Evolutionary conservation across 2,329 filamentous ascomycete genomes (phyloP), one percentile per base, ranked within the genome.

Genomic region (Ascochyta fabae): DNA sequence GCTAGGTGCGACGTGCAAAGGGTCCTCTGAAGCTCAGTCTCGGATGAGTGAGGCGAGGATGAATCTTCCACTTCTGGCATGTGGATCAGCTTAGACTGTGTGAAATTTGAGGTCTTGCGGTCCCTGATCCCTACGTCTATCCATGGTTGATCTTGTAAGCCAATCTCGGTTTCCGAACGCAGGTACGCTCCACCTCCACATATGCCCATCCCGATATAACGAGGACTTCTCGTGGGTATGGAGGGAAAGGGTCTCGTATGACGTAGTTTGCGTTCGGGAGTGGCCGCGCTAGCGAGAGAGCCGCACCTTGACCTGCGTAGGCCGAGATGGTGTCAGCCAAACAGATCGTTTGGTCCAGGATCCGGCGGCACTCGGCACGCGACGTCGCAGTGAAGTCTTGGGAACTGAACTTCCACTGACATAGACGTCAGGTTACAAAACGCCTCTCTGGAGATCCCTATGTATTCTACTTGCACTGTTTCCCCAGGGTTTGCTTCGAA

Each of bases 201-300:
- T 27, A 8, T 29, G 10, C 6, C 24, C 34, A 44, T 39, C 22
- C 5, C 24, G 19, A 10, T 36, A 34, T 16, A 29, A 16, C 33
- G 24, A 19, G 19, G 15, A 31, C 12, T 26, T n/a, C 33, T 48
- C 43, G 26, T 45, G 31, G 38, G 12, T 12, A 19, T 48, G 23
- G 33, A 38, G 39, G n/a, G 27, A 15, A 33, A 49, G 43, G 50
- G 45, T 52, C 38, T 45, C 19, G 33, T 24, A 53, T 65, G 64
- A 62, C 54, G 62, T 65, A 47, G 49, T 61, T 64, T 54, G 50
- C 19, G 29, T 56, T 60, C 61, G 65, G 62, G 50, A 62, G 59
- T 48, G 56, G 59, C 53, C 53, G 59, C 58, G 55, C 64, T 64
- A 67, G 33, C 36, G 34, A 8, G 38, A 56, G 58, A 65, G 60